Evolutionary conservation across 2,329 filamentous ascomycete species (phyloP), one percentile per base, ranked within the genome.

Genomic region (Lecanosticta acicola): DNA sequence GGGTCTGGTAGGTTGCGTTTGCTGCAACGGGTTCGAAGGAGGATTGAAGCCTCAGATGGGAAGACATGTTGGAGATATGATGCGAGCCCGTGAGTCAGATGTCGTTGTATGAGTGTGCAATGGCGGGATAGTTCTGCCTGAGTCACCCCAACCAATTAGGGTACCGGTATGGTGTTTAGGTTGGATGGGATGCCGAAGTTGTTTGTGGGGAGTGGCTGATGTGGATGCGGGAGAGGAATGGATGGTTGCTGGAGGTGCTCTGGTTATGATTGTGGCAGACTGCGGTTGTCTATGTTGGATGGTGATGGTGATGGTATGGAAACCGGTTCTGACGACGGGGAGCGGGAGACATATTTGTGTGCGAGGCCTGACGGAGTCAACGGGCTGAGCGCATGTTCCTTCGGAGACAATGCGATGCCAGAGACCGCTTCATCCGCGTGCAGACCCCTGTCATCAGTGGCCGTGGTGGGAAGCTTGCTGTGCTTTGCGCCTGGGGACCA

Each of bases 31-130:
- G 70, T 59, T 72, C 70, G 54, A 73, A 71, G 49, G 62, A 57
- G 39, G 66, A 65, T 66, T 75, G 71, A 40, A 69, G 62, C 56
- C 72, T 64, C 54, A 75, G 70, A 55, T 70, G 68, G 56, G 72
- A 74, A 70, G 72, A 68, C 71, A 74, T 75, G 43, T 51, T 64
- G 57, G 46, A 49, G 57, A 50, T 51, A 49, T 29, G 5, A 29
- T 43, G 17, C 29, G 36, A 45, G 18, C n/a, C 20, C 40, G 52
- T 52, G 52, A 55, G 32, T 55, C 52, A 55, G 50, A 43, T 43
- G 39, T 44, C 43, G 45, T 32, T 43, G 43, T n/a, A n/a, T 50
- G 48, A 50, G 39, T 54, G 43, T 47, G 47, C 44, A 47, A 51
- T 51, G 51, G 51, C 51, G 48, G 45, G 50, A 49, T 47, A 43